Conservation (phyloP, 2,329 filamentous ascomycete species). For the Ceratocystis alfenasii region DNA sequence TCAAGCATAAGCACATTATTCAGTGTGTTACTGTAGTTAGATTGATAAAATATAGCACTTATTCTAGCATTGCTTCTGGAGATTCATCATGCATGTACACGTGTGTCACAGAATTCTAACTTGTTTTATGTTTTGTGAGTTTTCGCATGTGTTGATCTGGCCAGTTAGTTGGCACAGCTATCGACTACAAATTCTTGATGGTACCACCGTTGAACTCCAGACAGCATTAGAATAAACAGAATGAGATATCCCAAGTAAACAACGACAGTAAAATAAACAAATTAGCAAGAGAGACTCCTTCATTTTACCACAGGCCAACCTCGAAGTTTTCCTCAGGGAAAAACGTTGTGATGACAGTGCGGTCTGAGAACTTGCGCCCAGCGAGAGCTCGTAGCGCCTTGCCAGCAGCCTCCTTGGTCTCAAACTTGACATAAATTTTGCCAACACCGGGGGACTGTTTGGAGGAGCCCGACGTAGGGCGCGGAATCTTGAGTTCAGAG, state of each 20-base stretch:
- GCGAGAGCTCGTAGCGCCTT: conserved; percentile 83
- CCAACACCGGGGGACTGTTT: conserved; percentile 81
- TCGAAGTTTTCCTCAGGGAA: conserved; percentile 98
- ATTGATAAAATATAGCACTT: background rate
- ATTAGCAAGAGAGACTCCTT: background rate
- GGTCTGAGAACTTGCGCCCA: conserved; percentile 87
- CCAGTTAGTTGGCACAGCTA: background rate
- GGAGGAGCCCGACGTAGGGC: conserved; percentile 69
- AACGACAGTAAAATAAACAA: background rate
- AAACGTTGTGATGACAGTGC: conserved; percentile 92
- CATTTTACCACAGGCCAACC: conserved; percentile 65
- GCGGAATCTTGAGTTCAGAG: conserved; percentile 80
- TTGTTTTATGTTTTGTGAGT: background rate
- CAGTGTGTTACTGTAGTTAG: background rate
- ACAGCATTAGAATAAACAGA: conserved; percentile 12
- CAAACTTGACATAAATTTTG: conserved; percentile 96
- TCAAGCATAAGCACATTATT: background rate
- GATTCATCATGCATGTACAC: background rate
- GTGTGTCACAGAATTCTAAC: background rate
- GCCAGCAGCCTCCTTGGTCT: conserved; percentile 61
- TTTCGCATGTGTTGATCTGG: background rate
- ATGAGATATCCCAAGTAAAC: conserved; percentile 5
- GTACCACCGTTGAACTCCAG: conserved; percentile 18
- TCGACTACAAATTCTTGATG: conserved; percentile 3
- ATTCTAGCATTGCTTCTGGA: no score